Conservation (phyloP, 176 grass and related monocot genomes). For the Carex parvula region DNA sequence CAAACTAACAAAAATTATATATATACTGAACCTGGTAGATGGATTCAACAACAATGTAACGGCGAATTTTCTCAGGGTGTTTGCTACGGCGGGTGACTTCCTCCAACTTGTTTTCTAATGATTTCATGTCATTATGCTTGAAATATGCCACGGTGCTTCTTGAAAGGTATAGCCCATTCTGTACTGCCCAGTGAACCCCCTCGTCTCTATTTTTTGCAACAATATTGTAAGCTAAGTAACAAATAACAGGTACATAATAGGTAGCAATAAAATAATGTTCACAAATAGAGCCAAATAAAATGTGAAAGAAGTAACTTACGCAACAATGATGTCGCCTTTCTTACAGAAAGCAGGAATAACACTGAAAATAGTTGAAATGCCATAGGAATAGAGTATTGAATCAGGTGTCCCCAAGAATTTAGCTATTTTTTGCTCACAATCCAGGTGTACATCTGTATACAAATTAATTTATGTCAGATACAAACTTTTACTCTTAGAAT, state of each 20-base stretch:
- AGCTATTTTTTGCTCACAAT: conserved; percentile 85
- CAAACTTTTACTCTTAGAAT: conserved; percentile 2
- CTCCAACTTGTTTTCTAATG: conserved; percentile 74
- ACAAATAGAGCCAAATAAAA: neutral
- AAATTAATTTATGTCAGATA: conserved; percentile 30
- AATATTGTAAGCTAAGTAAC: neutral
- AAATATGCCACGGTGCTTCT: conserved; percentile 94
- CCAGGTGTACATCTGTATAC: conserved; percentile 88
- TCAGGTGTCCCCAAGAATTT: conserved; percentile 82
- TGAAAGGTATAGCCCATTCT: conserved; percentile 89
- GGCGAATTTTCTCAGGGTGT: conserved; percentile 66
- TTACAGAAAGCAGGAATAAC: conserved; percentile 97
- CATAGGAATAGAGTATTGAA: conserved; percentile 92
- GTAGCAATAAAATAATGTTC: neutral
- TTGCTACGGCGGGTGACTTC: conserved; percentile 76
- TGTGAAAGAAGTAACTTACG: conserved; percentile 51
- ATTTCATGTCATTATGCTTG: conserved; percentile 97
- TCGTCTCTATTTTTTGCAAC: conserved; percentile 59
- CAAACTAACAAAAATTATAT: conserved; percentile 12
- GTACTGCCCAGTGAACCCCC: conserved; percentile 90
- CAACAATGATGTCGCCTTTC: conserved; percentile 92
- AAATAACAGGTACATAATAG: conserved; percentile 6
- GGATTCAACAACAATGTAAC: conserved; percentile 96
- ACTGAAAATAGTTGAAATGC: conserved; percentile 95
- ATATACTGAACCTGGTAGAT: conserved; percentile 75